Percentiles rank a stretch among this genome's conserved stretches.
Evolutionary conservation across 306 rosid genomes (phyloP).

Genomic region (Lathyrus sativus): DNA sequence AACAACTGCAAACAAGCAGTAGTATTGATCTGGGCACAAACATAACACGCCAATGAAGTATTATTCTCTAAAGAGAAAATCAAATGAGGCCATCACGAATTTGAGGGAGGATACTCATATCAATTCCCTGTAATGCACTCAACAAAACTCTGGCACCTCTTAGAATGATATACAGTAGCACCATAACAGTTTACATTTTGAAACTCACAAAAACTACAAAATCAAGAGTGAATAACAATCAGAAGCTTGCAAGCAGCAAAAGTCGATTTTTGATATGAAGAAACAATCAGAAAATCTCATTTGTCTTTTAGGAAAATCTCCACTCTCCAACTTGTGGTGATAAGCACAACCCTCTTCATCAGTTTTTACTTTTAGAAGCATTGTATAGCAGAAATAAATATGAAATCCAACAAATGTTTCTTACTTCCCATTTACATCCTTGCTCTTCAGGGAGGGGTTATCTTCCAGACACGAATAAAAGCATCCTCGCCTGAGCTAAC

Average conservation of each 20-base stretch:
- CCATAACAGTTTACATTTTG: slow-evolving; percentile 32
- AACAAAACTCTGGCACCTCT: slow-evolving; percentile 13
- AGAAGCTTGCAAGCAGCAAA: slow-evolving; percentile 36
- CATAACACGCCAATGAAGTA: slow-evolving; percentile 14
- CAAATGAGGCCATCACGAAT: background rate
- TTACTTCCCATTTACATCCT: slow-evolving; percentile 14
- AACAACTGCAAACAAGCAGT: slow-evolving; percentile 31
- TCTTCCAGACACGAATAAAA: slow-evolving; percentile 88
- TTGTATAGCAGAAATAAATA: slow-evolving; percentile 26
- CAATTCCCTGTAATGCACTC: slow-evolving; percentile 23
- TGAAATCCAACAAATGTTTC: slow-evolving; percentile 33
- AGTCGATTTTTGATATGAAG: slow-evolving; percentile 29
- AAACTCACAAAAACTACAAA: slow-evolving; percentile 32
- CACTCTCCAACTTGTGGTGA: slow-evolving; percentile 24
- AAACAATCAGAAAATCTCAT: slow-evolving; percentile 31
- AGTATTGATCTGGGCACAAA: slow-evolving; percentile 25
- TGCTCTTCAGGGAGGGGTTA: slow-evolving; percentile 59
- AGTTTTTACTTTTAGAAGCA: slow-evolving; percentile 32
- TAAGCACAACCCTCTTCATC: slow-evolving; percentile 16
- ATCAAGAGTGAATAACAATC: slow-evolving; percentile 30
- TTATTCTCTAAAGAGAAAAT: slow-evolving; percentile 2
- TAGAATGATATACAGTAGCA: slow-evolving; percentile 28
- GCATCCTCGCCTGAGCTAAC: slow-evolving; percentile 99
- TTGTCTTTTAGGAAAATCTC: slow-evolving; percentile 3
- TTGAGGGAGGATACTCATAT: slow-evolving; percentile 20